phyloP scores from a whole-genome alignment of 2,329 filamentous ascomycete genomes.

The Teratosphaeriaceae sp. region DNA sequence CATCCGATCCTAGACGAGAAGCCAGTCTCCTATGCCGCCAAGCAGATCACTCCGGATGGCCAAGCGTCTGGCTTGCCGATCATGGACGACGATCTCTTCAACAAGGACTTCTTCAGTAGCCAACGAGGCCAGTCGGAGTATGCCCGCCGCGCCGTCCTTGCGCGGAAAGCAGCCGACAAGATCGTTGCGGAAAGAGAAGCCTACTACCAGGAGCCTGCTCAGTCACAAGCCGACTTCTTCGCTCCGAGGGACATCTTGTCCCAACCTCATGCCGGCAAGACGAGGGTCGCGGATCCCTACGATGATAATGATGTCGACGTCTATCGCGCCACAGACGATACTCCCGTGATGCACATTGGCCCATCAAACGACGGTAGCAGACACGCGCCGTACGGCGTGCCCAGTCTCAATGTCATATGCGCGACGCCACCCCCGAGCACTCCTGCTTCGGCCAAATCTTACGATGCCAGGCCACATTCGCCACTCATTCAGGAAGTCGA shows the following conservation, averaged over 20 bases:
- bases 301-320: constrained; percentile 39
- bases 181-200: constrained; percentile 38
- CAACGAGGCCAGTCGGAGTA: constrained; percentile 22
- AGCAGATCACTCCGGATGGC: constrained; percentile 23
- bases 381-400: constrained; percentile 35
- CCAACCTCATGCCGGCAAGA: constrained; percentile 32
- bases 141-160: constrained; percentile 20
- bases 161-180: constrained; percentile 30
- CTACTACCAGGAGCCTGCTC: constrained; percentile 31
- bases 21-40: constrained; percentile 5
- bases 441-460: constrained; percentile 25
- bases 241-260: constrained; percentile 39
- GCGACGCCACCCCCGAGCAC: constrained; percentile 48
- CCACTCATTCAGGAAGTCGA: constrained; percentile 19
- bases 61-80: constrained; percentile 31
- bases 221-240: constrained; percentile 43
- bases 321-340: constrained; percentile 34
- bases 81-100: constrained; percentile 41
- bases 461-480: constrained; percentile 29
- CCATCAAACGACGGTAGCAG: constrained; percentile 10
- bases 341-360: constrained; percentile 11
- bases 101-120: constrained; percentile 39
- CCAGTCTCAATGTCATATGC: constrained; percentile 50
- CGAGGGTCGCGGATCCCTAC: constrained; percentile 34
- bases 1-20: constrained; percentile 9